Evolutionary conservation across 352 stramenopile genomes (phyloP), one percentile per base, ranked within the genome.

Genomic region (Globisporangium orthogonon): DNA sequence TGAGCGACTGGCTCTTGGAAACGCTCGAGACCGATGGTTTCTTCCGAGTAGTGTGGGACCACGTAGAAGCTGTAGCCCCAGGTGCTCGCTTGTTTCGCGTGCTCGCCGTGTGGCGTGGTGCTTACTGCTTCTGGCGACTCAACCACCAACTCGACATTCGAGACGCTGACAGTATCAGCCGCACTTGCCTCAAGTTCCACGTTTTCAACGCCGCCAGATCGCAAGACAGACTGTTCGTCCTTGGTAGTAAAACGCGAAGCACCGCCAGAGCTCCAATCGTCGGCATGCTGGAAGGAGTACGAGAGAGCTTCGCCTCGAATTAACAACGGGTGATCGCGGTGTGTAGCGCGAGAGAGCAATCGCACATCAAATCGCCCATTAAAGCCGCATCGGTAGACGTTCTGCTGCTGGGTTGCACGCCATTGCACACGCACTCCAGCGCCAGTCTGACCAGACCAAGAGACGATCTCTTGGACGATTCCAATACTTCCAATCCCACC

Each of bases 61-160:
- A 91, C 72, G 40, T 77, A 85, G 44, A 91, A 89, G 10, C 72
- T 71, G 52, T 88, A 93, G 3, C 83, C 83, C 83, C 83, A 93
- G 4, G 37, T 30, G 31, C 28, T 63, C 23, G 54, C 43, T 45
- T 23, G 49, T 1, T 17, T 52, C 13, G 23, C 7, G 7, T 4
- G 10, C 9, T 40, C 18, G 30, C 4, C 40, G 48, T 14, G 31
- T 46, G 31, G 2, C 7, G 13, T 31, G 10, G 13, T 23, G 13
- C 43, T 29, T 2, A 11, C n/a, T 4, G 14, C 14, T 61, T 55
- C 2, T 43, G 55, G 23, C 30, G 31, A 35, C 40, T 10, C 13
- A 54, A 50, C 47, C 2, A 49, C 23, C 43, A 48, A 33, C n/a
- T 40, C 11, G 52, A 49, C 29, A 46, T 23, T 41, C 17, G 43